A percentile compares a stretch with the other conserved stretches of the same genome.
phyloP scores from a whole-genome alignment of 1,284 basidiomycete species.

The Fomitiporia mediterranea region DNA sequence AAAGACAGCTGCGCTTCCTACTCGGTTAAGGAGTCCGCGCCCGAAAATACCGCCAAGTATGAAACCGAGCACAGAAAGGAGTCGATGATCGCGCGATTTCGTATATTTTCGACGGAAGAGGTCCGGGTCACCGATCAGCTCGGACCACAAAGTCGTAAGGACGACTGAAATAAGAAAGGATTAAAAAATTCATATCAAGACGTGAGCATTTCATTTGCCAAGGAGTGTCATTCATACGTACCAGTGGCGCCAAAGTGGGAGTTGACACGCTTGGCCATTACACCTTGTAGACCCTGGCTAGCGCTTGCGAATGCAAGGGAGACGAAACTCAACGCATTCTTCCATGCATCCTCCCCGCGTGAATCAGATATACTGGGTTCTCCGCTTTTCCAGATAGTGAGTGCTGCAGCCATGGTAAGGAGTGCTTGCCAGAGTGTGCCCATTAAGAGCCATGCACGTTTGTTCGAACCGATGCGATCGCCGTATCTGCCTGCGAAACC shows the following conservation, averaged over 20 bases:
- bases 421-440: constrained; percentile 72
- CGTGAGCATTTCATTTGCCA: constrained; percentile 1
- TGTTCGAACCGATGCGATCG: constrained; percentile 65
- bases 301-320: constrained; percentile 73
- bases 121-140: constrained; percentile 75
- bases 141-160: constrained; percentile 81
- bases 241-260: constrained; percentile 76
- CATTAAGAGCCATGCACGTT: constrained; percentile 65
- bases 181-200: not conserved
- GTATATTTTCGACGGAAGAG: constrained; percentile 56
- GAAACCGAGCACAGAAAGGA: constrained; percentile 60
- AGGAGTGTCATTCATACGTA: constrained; percentile 35
- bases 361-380: constrained; percentile 48
- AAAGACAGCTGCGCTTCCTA: constrained; percentile 61
- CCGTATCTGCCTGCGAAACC: constrained; percentile 67
- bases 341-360: constrained; percentile 66
- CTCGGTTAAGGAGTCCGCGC: constrained; percentile 56
- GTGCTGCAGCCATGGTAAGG: constrained; percentile 66
- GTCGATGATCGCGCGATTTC: constrained; percentile 65
- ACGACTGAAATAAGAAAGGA: constrained; percentile 39
- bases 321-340: constrained; percentile 57
- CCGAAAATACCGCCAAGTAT: constrained; percentile 73
- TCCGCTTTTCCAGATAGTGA: constrained; percentile 61
- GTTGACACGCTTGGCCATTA: constrained; percentile 75
- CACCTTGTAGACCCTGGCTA: constrained; percentile 74